Evolutionary conservation across 2,329 filamentous ascomycete species (phyloP).

Genomic region (Septoria petroselini): DNA sequence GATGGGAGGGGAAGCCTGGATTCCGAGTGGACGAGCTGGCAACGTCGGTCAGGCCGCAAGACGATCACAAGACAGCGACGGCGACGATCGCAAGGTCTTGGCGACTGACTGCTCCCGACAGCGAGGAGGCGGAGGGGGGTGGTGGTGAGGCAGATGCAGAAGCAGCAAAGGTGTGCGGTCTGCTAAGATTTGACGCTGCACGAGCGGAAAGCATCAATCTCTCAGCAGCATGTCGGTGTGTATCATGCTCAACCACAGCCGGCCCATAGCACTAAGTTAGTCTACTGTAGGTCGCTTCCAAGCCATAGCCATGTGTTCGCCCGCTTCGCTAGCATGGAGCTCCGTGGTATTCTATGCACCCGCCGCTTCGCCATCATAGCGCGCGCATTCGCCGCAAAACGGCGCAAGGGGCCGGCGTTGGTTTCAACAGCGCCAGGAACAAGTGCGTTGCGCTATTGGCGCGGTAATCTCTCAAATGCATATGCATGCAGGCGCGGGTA

Average conservation of each 20-base stretch:
- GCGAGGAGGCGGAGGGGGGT: neutral
- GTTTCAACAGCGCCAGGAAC: neutral
- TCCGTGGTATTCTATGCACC: neutral
- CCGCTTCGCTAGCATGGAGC: neutral
- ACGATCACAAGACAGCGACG: slow-evolving; percentile 6
- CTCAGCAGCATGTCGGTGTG: slow-evolving; percentile 2
- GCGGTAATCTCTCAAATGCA: neutral
- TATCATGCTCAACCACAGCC: neutral
- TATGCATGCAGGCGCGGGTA: too few species aligned
- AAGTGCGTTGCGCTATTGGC: neutral
- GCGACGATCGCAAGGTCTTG: slow-evolving; percentile 3
- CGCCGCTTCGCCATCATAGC: neutral
- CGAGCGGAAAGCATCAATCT: neutral
- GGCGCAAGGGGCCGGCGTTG: neutral
- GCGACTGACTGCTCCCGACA: neutral
- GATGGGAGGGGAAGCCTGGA: neutral
- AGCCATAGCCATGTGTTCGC: slow-evolving; percentile 2
- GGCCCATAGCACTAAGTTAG: too few species aligned
- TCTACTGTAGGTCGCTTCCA: too few species aligned
- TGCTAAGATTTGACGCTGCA: neutral
- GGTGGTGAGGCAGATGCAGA: neutral
- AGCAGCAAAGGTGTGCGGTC: neutral
- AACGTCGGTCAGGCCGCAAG: slow-evolving; percentile 9
- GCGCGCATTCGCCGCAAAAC: neutral
- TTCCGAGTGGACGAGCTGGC: neutral